Evolutionary conservation across 2,329 filamentous ascomycete species (phyloP), one percentile per base, ranked within the genome.

Genomic region (Xylariaceae sp.): DNA sequence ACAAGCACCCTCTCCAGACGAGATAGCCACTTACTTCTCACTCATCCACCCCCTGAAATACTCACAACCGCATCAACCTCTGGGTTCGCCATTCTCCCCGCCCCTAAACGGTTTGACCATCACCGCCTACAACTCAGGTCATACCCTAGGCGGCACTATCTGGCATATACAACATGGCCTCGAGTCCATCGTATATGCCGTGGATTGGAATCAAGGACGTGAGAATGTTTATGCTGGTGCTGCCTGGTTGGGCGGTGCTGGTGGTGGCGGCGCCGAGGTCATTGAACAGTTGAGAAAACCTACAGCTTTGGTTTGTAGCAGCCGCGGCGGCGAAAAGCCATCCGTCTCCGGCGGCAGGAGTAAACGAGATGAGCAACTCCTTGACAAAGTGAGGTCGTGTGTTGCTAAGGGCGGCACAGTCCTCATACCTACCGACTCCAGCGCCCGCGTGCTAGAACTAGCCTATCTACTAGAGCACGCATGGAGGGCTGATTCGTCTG

Each of bases 131-230:
- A 96, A 96, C 75, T 92, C 95, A 6, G 95, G 95, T 62, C 94
- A 97, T 72, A 97, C 94, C 0, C 84, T 98, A 0, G 95, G 95
- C 73, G 95, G 95, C 53, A 98, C 95, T 21, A 96, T 99, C 78
- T 99, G 95, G 95, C 94, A 98, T 69, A 93, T 99, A 63, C 94
- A 98, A 69, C 92, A 98, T 77, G 92, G 93, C 0, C 83, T 97
- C 71, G 95, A 99, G 73, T 97, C 93, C 1, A 94, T 99, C 37
- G 93, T 99, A 1, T 98, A 99, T 69, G 94, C 95, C 0, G 91
- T 97, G 16, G 94, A 98, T 70, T 99, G 95, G 95, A 97, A 97
- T 67, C 93, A 97, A 75, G 92, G 90, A n/a, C 87, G 92, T 65
- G 95, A 99, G 73, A 96, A 96, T 75, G 92, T 98, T 14, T 87